Percentiles rank a stretch among this genome's conserved stretches.
Evolutionary conservation across 805 yeast genomes (phyloP).

Genomic region (Candida bentonensis): DNA sequence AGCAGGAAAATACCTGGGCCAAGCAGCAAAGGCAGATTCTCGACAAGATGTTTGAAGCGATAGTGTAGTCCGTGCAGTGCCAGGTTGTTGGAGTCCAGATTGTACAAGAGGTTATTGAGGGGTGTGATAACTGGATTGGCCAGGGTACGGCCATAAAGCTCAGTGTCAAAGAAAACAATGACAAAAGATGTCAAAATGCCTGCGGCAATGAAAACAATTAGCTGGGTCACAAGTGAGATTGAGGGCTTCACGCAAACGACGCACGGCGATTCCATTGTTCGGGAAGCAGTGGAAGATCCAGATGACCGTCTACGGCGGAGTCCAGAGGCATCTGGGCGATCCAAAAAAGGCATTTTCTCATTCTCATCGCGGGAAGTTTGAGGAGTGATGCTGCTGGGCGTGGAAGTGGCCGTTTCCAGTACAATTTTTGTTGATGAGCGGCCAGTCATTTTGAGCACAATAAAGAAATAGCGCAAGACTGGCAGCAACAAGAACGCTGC

Average conservation of each 20-base stretch:
- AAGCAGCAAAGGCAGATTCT: slow-evolving; percentile 65
- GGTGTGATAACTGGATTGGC: slow-evolving; percentile 46
- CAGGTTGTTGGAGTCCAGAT: slow-evolving; percentile 43
- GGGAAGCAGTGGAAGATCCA: not conserved
- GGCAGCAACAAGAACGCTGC: slow-evolving; percentile 64
- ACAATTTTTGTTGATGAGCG: not conserved
- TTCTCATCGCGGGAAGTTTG: slow-evolving; percentile 17
- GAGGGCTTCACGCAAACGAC: not conserved
- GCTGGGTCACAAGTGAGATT: not conserved
- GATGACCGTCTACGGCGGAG: not conserved
- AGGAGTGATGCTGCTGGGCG: slow-evolving; percentile 20
- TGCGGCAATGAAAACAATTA: slow-evolving; percentile 20
- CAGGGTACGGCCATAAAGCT: slow-evolving; percentile 17
- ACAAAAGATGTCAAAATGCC: slow-evolving; percentile 24
- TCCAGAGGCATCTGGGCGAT: not conserved
- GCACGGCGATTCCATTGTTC: not conserved
- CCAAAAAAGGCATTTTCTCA: not conserved
- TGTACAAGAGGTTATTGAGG: slow-evolving; percentile 61
- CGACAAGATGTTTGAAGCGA: slow-evolving; percentile 52
- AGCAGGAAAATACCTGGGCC: slow-evolving; percentile 59
- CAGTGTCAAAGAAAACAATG: slow-evolving; percentile 40
- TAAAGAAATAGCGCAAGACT: slow-evolving; percentile 29
- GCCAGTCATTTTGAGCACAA: not conserved
- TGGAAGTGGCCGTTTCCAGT: not conserved
- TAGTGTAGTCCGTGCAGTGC: slow-evolving; percentile 76